Percentiles rank a stretch among this genome's conserved stretches.
These are phyloP conservation scores for Onygena corvina DNA, from an alignment of 2,329 filamentous ascomycete species.

Conservation along the genomic window DNA sequence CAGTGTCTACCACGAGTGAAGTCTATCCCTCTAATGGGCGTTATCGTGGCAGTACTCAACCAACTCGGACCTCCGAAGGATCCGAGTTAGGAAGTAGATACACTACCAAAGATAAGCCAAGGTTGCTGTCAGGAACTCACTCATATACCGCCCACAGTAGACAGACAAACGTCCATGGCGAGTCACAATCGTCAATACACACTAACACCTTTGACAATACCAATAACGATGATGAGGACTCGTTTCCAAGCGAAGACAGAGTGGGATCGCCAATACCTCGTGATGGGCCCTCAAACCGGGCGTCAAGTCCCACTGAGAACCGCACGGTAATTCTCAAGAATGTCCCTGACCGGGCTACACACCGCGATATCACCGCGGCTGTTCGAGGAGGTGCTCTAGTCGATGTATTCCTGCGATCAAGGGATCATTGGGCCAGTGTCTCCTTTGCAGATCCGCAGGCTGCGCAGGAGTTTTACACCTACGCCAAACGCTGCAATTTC, in stretches of 20 bases:
- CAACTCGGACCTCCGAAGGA: neutral
- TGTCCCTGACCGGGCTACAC: conserved; percentile 50
- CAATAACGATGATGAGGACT: conserved; percentile 17
- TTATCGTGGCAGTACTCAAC: neutral
- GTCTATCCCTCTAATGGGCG: neutral
- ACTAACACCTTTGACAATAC: conserved; percentile 14
- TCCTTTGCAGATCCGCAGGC: conserved; percentile 57
- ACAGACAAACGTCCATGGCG: neutral
- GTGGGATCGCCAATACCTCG: conserved; percentile 14
- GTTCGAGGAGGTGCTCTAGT: conserved; percentile 60
- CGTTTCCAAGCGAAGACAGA: conserved; percentile 20
- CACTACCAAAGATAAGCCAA: neutral
- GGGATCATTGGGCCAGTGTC: conserved; percentile 51
- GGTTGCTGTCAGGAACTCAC: neutral
- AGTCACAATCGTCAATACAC: neutral
- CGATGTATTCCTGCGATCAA: conserved; percentile 51
- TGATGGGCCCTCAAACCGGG: conserved; percentile 16
- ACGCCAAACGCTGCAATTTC: conserved; percentile 53
- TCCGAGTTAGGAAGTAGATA: neutral
- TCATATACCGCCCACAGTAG: neutral
- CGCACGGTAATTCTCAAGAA: conserved; percentile 46
- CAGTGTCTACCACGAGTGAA: neutral
- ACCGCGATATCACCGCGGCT: conserved; percentile 52
- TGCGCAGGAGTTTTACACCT: conserved; percentile 52
- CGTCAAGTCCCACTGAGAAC: conserved; percentile 15